phyloP scores from a whole-genome alignment of 176 grass and related monocot genomes.

The Phoenix dactylifera region DNA sequence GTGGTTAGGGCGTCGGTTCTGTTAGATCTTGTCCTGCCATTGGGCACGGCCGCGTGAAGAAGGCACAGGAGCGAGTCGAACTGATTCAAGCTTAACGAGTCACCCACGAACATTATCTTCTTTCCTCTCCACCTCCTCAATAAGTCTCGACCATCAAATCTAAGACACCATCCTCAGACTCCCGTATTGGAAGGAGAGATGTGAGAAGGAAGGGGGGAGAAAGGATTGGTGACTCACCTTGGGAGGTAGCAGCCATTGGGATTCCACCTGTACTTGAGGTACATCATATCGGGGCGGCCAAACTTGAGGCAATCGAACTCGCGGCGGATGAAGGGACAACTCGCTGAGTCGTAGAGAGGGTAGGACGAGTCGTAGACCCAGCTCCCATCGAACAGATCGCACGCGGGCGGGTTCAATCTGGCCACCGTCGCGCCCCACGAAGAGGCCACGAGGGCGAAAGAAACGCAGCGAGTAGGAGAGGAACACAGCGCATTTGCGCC shows the following conservation, averaged over 20 bases:
- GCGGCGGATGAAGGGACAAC: slow-evolving; percentile 65
- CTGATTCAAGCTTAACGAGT: slow-evolving; percentile 84
- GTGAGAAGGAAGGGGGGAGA: too few species aligned
- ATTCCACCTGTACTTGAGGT: slow-evolving; percentile 77
- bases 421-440: not conserved
- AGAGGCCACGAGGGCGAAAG: not conserved
- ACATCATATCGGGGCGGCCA: slow-evolving; percentile 49
- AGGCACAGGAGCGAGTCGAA: slow-evolving; percentile 79
- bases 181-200: too few species aligned
- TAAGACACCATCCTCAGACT: not conserved
- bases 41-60: slow-evolving; percentile 48
- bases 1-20: slow-evolving; percentile 22
- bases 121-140: slow-evolving; percentile 55
- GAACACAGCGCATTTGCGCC: slow-evolving; percentile 15
- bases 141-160: slow-evolving; percentile 60
- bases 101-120: slow-evolving; percentile 87
- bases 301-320: slow-evolving; percentile 79
- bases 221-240: slow-evolving; percentile 19
- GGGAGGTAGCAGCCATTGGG: slow-evolving; percentile 28
- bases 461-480: slow-evolving; percentile 5
- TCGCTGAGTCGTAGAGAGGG: slow-evolving; percentile 62
- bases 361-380: slow-evolving; percentile 76
- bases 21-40: slow-evolving; percentile 9
- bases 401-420: not conserved
- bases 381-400: slow-evolving; percentile 43